Evolutionary conservation across 1,284 basidiomycete species (phyloP).

Genomic region (Fomes fomentarius): DNA sequence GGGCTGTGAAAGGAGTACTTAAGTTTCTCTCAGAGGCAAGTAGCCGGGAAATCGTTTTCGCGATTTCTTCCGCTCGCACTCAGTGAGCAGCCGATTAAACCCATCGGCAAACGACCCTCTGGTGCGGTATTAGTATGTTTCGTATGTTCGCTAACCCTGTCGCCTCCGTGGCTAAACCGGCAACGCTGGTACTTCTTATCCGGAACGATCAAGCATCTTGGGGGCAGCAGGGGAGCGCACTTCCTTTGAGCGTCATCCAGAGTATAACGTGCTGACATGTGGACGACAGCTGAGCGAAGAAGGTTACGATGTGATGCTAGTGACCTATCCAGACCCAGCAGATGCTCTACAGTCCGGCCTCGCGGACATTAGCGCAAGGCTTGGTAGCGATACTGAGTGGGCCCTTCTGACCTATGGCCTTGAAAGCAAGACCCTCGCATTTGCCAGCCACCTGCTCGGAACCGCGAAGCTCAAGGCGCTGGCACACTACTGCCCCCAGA

Average conservation of each 20-base stretch:
- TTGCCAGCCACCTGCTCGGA: constrained; percentile 24
- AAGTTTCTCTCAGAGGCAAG: no score
- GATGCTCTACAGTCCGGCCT: constrained; percentile 26
- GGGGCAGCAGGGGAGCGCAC: constrained; percentile 42
- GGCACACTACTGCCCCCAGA: constrained; percentile 42
- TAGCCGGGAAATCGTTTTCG: no score
- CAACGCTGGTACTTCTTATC: constrained; percentile 35
- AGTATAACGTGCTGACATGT: no score
- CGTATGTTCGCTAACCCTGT: constrained; percentile 31
- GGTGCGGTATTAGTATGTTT: constrained; percentile 16
- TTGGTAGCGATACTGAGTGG: constrained; percentile 29
- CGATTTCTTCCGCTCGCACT: no score
- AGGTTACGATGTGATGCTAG: constrained; percentile 44
- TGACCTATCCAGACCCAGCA: constrained; percentile 32
- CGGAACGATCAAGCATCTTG: constrained; percentile 34
- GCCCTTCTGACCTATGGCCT: constrained; percentile 45
- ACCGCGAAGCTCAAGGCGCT: constrained; percentile 35
- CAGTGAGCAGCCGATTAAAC: no score
- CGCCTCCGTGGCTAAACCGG: constrained; percentile 31
- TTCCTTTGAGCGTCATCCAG: neutral
- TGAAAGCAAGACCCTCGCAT: constrained; percentile 26
- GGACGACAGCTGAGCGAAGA: constrained; percentile 47
- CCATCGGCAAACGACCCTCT: no score
- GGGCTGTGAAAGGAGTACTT: no score
- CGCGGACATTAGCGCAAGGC: constrained; percentile 10